Evolutionary conservation across 163 green algal species (phyloP).

Genomic region (Scenedesmus sp.): DNA sequence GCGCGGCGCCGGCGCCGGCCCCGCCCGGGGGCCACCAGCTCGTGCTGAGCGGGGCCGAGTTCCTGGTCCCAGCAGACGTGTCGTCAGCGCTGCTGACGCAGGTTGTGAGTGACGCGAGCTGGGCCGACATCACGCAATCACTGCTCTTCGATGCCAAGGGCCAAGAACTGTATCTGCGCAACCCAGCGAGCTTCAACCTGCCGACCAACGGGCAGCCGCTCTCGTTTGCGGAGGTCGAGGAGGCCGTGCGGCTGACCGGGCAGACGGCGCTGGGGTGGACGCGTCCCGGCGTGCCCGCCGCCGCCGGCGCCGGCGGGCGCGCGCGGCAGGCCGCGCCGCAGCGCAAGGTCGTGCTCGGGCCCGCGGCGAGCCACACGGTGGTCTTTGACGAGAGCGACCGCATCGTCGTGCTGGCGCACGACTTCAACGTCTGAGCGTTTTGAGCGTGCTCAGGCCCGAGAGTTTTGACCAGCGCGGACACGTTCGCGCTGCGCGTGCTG

Average conservation of each 20-base stretch:
- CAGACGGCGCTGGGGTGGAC: constrained; percentile 48
- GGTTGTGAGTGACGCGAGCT: constrained; percentile 36
- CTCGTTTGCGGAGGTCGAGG: constrained; percentile 51
- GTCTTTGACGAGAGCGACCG: constrained; percentile 30
- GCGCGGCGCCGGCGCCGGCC: constrained; percentile 13
- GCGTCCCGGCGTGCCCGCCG: neutral
- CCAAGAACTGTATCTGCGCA: constrained; percentile 57
- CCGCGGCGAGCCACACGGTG: constrained; percentile 1
- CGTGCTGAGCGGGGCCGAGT: constrained; percentile 54
- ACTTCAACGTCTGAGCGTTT: neutral
- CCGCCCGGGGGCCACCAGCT: constrained; percentile 24
- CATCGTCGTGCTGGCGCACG: constrained; percentile 26
- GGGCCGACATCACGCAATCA: constrained; percentile 7
- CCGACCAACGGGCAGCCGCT: constrained; percentile 20
- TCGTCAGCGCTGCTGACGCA: constrained; percentile 52
- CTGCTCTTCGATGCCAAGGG: constrained; percentile 29
- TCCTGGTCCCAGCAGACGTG: constrained; percentile 57
- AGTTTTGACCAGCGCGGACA: too few species aligned
- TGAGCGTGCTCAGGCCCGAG: too few species aligned
- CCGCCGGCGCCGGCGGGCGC: neutral
- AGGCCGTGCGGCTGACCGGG: constrained; percentile 44
- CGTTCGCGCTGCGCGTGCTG: too few species aligned
- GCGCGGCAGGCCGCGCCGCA: neutral
- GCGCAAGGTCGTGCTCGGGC: constrained; percentile 20
- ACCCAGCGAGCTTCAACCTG: constrained; percentile 60